Conservation (phyloP, 306 rosid genomes). For the Glycine soja region DNA sequence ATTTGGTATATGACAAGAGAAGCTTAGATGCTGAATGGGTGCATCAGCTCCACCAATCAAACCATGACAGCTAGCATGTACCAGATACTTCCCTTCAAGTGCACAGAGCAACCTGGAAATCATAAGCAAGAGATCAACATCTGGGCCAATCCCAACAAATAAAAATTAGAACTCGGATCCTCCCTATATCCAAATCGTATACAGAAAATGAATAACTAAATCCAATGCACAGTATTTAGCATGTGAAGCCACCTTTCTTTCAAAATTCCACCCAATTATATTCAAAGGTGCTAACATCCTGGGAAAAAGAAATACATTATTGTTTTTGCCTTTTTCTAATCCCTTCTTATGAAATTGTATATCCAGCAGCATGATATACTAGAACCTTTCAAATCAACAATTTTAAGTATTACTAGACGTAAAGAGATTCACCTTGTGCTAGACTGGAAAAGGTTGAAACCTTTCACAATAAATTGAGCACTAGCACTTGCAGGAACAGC, state of each 20-base stretch:
- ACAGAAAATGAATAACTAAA: too few species aligned
- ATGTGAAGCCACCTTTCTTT: too few species aligned
- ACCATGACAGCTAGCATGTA: conserved; percentile 60
- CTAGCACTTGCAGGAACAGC: conserved; percentile 66
- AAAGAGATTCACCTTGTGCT: conserved; percentile 60
- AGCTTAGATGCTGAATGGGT: conserved; percentile 59
- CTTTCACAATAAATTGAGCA: conserved; percentile 72
- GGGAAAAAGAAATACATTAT: too few species aligned
- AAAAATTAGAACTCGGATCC: conserved; percentile 31
- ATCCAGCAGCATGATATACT: too few species aligned
- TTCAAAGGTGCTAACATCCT: too few species aligned
- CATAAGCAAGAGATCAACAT: conserved; percentile 38
- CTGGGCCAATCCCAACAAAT: conserved; percentile 17
- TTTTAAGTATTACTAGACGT: background rate
- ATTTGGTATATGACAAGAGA: conserved; percentile 72
- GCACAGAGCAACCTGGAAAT: conserved; percentile 85
- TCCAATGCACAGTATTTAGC: too few species aligned
- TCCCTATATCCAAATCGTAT: background rate
- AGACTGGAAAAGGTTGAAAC: conserved; percentile 64
- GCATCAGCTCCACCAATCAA: conserved; percentile 58
- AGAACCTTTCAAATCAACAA: conserved; percentile 36
- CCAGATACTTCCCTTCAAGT: conserved; percentile 85
- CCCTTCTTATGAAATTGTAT: too few species aligned
- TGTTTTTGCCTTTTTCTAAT: too few species aligned
- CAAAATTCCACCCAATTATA: too few species aligned